Evolutionary conservation across 2,329 filamentous ascomycete species (phyloP), one percentile per base, ranked within the genome.

Genomic region (Fusarium heterosporum): DNA sequence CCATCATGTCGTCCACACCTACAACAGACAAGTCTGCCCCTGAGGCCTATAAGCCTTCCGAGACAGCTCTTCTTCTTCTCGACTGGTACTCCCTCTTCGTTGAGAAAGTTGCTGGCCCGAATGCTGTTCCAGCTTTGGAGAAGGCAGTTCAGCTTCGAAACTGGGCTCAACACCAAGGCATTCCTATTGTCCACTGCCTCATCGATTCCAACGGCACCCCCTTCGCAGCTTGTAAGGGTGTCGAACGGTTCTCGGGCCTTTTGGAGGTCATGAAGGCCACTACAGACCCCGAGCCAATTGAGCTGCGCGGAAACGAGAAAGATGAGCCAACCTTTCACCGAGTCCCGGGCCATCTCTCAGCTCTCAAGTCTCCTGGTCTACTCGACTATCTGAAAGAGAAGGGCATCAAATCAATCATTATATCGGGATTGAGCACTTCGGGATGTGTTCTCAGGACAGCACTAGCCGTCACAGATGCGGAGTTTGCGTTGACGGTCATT

Each of bases 71-170:
- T 26, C 26, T 57, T 2, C 49, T 57, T 1, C 25, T 57, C 8
- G 54, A 57, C 6, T 57, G 54, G 54, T 57, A 57, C 25, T 32
- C 32, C 14, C 32, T 57, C 1, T 57, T 57, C 13, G 12, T 57
- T 2, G 54, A 57, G 8, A 42, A 16, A 13, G 3, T 45, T 14
- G 54, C 54, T 2, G 54, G 54, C 1, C 49, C 39, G 2, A 6
- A 11, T 2, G 26, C 40, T 10, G 30, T 28, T 6, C 12, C 26
- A n/a, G 49, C 54, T 1, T 13, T 39, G 13, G 41, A 55, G 6
- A 26, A 25, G 4, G 26, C 54, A 14, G 11, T 39, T 19, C 39
- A 57, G 11, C 32, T 57, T 9, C 32, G 49, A 39, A 22, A 55
- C 22, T 57, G 54, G 49, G 54, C 54, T 14, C 55, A 45, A 36